Percentiles rank a stretch among this genome's conserved stretches.
These are phyloP conservation scores for Gyromitra esculenta DNA, from an alignment of 2,329 filamentous ascomycete genomes.

Conservation along the genomic window DNA sequence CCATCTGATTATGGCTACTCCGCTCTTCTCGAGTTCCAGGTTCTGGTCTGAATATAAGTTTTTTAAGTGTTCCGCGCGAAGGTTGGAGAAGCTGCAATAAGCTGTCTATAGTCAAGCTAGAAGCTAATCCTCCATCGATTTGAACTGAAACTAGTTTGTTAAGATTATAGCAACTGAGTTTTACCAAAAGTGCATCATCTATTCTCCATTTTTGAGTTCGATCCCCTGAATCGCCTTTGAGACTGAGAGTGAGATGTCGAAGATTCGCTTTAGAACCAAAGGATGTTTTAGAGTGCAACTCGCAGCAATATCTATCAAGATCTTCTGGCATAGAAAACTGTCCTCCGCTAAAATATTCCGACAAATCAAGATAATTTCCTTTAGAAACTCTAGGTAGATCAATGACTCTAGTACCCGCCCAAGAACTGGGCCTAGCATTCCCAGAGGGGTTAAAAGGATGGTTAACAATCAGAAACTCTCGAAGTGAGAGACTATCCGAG, in stretches of 20 bases:
- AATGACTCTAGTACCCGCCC: no score
- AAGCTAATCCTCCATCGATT: constrained; percentile 10
- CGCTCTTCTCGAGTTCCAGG: neutral
- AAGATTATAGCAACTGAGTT: constrained; percentile 11
- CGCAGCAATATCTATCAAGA: neutral
- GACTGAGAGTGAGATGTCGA: neutral
- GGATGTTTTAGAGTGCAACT: neutral
- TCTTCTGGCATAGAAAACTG: neutral
- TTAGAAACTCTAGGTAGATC: neutral
- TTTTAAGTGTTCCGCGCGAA: constrained; percentile 11
- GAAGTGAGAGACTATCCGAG: constrained; percentile 7
- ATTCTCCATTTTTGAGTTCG: constrained; percentile 13
- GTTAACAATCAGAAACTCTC: constrained; percentile 2
- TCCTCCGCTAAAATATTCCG: neutral
- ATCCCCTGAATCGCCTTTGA: neutral
- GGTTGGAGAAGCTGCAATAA: neutral
- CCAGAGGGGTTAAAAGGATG: neutral
- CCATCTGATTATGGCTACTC: no score
- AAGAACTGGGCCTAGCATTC: neutral
- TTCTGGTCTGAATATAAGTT: constrained; percentile 5
- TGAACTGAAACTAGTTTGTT: constrained; percentile 9
- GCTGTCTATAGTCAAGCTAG: neutral
- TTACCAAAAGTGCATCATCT: constrained; percentile 11
- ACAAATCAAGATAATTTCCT: neutral
- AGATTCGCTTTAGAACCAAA: constrained; percentile 1